Percentiles rank a stretch among this genome's conserved stretches.
Evolutionary conservation across 257 asterid genomes (phyloP).

Genomic region (Solanum rostratum): DNA sequence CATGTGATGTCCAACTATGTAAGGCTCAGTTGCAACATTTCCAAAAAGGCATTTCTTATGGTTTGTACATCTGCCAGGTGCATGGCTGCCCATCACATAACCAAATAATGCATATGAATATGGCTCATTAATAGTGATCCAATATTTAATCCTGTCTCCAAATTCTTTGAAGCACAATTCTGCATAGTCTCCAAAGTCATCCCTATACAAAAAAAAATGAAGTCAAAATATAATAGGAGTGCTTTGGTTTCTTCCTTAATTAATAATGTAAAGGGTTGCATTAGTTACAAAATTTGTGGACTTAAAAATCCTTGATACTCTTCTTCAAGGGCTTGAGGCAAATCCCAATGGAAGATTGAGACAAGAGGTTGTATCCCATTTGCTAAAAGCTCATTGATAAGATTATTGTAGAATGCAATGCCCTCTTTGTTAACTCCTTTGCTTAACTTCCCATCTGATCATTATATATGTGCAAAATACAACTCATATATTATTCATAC

Average conservation of each 20-base stretch:
- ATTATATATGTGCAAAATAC: not conserved
- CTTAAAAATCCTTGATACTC: not conserved
- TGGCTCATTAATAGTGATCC: not conserved
- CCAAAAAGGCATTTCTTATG: not conserved
- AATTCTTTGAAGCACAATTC: not conserved
- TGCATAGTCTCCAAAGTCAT: not conserved
- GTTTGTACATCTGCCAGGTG: not conserved
- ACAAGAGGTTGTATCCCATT: not conserved
- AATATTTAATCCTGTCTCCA: not conserved
- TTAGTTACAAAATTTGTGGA: not conserved
- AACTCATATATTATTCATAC: too few species aligned
- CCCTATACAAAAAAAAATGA: not conserved
- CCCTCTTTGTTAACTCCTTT: slow-evolving; percentile 12
- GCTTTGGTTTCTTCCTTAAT: too few species aligned
- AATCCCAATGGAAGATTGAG: not conserved
- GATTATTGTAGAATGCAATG: slow-evolving; percentile 8
- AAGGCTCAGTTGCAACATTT: not conserved
- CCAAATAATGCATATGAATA: not conserved
- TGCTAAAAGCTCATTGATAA: slow-evolving; percentile 7
- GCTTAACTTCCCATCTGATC: slow-evolving; percentile 5
- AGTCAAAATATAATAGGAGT: not conserved
- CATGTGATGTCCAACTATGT: not conserved
- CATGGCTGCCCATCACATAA: not conserved
- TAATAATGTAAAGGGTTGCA: not conserved
- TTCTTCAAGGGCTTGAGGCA: not conserved